Evolutionary conservation across 2,329 filamentous ascomycete species (phyloP), one percentile per base, ranked within the genome.

Genomic region (Fusarium circinatum): DNA sequence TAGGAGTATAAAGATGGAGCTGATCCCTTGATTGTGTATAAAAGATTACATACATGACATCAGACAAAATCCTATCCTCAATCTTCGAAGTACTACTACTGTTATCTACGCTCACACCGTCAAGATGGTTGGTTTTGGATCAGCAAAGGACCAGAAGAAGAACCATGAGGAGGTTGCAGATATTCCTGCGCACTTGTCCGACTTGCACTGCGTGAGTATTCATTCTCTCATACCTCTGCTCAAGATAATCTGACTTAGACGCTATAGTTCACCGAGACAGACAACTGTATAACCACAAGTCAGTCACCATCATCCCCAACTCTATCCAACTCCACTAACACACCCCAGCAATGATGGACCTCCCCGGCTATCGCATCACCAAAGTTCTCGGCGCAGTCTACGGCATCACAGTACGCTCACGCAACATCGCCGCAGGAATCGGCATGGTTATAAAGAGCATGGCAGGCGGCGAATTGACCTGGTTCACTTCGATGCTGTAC

Each of bases 401-500:
- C 80, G 88, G 88, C 15, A 83, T 89, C 48, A 88, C 86, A 1
- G 87, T 89, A 12, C 87, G 87, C 15, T 87, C 86, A 22, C 87
- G 89, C 55, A 91, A 91, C 82, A 86, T 87, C 79, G 89, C 86
- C 10, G 88, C 89, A 6, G 84, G 85, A 44, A 75, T 91, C 24
- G 85, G 85, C 65, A 89, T 90, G 83, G 86, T 86, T 14, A 68
- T 90, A 68, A 89, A 89, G 81, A 88, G 86, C 69, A 79, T 89
- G 18, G 87, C 86, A 1, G 89, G 89, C 54, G 89, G 89, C 34
- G 89, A 91, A 81, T 83, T 91, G 47, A 80, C 82, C 36, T 89
- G 88, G 84, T 90, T 90, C 74, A 91, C 89, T 0, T 86, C 84
- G 41, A 83, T 91, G 84, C 84, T 91, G 56, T 90, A 91, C 81